Evolutionary conservation across 371 early-diverging fungal species (phyloP).

Genomic region (Coemansia linderi): DNA sequence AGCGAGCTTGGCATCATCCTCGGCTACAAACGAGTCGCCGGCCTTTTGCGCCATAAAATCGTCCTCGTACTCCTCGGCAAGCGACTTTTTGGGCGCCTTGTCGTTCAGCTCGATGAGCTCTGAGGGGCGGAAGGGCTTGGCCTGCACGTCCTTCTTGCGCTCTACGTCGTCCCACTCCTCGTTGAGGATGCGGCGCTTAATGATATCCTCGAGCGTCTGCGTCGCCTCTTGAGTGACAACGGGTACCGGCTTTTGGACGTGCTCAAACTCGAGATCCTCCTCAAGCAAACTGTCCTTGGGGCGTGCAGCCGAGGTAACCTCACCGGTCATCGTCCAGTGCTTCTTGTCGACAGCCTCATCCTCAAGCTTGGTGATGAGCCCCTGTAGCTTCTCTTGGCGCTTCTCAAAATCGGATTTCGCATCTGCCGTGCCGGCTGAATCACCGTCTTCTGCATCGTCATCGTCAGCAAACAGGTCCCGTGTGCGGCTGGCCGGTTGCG

Average conservation of each 20-base stretch:
- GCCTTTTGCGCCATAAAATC: constrained; percentile 74
- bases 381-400: constrained; percentile 66
- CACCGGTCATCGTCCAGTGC: constrained; percentile 90
- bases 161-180: constrained; percentile 90
- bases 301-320: constrained; percentile 72
- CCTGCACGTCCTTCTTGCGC: constrained; percentile 66
- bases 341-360: constrained; percentile 79
- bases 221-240: constrained; percentile 92
- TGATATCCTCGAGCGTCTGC: constrained; percentile 85
- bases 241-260: constrained; percentile 89
- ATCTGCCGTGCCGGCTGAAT: constrained; percentile 35
- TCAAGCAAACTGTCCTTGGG: constrained; percentile 92
- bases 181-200: constrained; percentile 86
- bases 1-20: constrained; percentile 62
- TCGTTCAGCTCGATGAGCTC: constrained; percentile 78
- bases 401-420: constrained; percentile 74
- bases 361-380: constrained; percentile 80
- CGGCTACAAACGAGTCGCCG: constrained; percentile 61
- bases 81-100: constrained; percentile 78
- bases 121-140: constrained; percentile 77
- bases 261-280: constrained; percentile 91
- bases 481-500: constrained; percentile 18
- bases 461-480: constrained; percentile 45
- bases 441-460: constrained; percentile 39
- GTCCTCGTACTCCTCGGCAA: constrained; percentile 90